These are phyloP conservation scores for Verticillium longisporum DNA, from an alignment of 2,329 filamentous ascomycete genomes.

Conservation along the genomic window DNA sequence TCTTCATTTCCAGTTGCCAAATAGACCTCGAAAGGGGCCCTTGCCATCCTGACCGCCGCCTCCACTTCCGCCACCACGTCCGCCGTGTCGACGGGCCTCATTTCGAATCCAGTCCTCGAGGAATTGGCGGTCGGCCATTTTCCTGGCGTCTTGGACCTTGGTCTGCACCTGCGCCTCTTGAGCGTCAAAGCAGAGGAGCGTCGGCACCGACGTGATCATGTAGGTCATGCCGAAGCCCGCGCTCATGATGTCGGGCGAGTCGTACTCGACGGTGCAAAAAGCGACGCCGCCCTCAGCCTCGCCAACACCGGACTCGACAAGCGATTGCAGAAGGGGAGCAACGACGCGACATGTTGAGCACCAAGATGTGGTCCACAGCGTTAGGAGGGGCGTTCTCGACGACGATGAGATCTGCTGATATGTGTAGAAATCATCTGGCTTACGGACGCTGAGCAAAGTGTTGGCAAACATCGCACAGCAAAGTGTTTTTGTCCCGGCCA, in stretches of 20 bases:
- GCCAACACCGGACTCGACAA: conserved; percentile 44
- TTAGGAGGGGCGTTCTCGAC: conserved; percentile 47
- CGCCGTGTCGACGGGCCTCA: conserved; percentile 40
- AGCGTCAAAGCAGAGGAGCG: conserved; percentile 49
- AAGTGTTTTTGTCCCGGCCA: neutral
- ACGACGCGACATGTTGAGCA: conserved; percentile 47
- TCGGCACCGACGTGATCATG: conserved; percentile 53
- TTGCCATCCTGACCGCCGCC: conserved; percentile 12
- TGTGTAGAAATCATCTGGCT: conserved; percentile 45
- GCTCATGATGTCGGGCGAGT: conserved; percentile 49
- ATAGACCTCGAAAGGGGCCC: conserved; percentile 30
- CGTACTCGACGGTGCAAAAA: conserved; percentile 49
- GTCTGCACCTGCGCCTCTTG: conserved; percentile 43
- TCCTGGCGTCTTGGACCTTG: conserved; percentile 40
- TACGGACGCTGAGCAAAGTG: conserved; percentile 38
- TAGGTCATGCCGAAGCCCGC: conserved; percentile 42
- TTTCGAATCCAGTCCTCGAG: conserved; percentile 46
- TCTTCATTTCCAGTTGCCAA: conserved; percentile 22
- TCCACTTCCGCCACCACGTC: conserved; percentile 34
- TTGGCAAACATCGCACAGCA: neutral
- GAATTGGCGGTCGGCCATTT: conserved; percentile 41
- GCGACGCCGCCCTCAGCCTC: conserved; percentile 49
- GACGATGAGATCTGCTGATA: conserved; percentile 50
- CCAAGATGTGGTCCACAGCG: conserved; percentile 54
- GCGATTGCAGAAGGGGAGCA: conserved; percentile 37